These are phyloP conservation scores for Colletotrichum salicis DNA, from an alignment of 2,329 filamentous ascomycete genomes.

Conservation along the genomic window DNA sequence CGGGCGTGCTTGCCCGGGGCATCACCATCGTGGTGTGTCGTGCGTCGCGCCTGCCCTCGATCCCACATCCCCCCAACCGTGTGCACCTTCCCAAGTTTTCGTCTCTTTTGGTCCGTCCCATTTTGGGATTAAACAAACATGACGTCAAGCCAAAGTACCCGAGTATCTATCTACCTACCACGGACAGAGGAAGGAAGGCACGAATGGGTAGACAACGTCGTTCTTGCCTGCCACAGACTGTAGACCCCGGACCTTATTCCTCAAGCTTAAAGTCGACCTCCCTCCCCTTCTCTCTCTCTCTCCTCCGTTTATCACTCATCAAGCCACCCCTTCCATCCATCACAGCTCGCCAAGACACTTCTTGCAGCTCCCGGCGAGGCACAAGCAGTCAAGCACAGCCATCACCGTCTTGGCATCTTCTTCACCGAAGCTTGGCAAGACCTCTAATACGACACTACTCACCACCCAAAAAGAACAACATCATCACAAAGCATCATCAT, in stretches of 20 bases:
- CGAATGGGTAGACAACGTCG: background rate
- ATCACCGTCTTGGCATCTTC: constrained; percentile 27
- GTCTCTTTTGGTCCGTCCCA: background rate
- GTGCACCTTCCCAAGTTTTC: background rate
- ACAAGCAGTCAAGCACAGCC: constrained; percentile 33
- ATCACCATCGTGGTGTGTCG: background rate
- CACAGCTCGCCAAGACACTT: constrained; percentile 24
- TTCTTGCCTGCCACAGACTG: background rate
- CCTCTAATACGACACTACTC: background rate
- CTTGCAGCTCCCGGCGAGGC: constrained; percentile 21
- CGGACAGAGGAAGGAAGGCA: no score
- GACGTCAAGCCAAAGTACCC: constrained; percentile 22
- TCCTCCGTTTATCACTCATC: background rate
- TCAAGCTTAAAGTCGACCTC: constrained; percentile 24
- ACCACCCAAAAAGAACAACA: background rate
- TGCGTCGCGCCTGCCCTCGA: background rate
- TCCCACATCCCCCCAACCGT: background rate
- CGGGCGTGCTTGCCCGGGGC: background rate
- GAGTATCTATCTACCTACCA: background rate
- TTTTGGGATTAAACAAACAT: constrained; percentile 15
- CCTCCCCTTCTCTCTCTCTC: background rate
- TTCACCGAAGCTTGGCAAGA: constrained; percentile 9
- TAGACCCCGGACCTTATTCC: constrained; percentile 12
- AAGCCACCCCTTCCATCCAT: constrained; percentile 20
- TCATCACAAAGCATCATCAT: background rate